phyloP scores from a whole-genome alignment of 2,329 filamentous ascomycete species.

The Cryphonectria carpinicola region DNA sequence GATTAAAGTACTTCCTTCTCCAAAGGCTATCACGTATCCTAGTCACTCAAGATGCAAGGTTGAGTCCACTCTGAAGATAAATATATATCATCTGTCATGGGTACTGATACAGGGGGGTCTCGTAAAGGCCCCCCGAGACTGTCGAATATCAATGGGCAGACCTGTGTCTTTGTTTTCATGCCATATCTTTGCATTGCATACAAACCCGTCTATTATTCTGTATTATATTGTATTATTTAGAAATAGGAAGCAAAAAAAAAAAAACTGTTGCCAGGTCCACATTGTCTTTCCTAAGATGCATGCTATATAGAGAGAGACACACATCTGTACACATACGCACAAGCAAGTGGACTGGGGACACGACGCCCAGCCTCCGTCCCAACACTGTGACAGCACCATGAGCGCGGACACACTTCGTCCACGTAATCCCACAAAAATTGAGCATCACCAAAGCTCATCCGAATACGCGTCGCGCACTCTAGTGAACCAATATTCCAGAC shows the following conservation, averaged over 20 bases:
- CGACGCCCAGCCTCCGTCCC: background rate
- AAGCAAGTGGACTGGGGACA: background rate
- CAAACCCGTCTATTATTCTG: background rate
- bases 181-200: background rate
- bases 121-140: background rate
- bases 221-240: background rate
- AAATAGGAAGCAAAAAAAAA: background rate
- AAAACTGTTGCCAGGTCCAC: too few species aligned
- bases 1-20: too few species aligned
- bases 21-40: background rate
- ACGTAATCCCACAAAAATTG: background rate
- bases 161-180: background rate
- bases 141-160: background rate
- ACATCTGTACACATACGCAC: background rate
- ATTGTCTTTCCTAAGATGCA: background rate
- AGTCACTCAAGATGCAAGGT: background rate
- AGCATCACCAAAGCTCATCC: constrained; percentile 30
- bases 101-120: background rate
- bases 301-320: background rate
- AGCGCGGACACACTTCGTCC: background rate
- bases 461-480: background rate
- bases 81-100: background rate
- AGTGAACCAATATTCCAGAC: background rate
- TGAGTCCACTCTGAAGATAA: background rate
- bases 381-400: background rate